These are phyloP conservation scores for Bidens hawaiensis DNA, from an alignment of 140 eudicot species.

Conservation along the genomic window DNA sequence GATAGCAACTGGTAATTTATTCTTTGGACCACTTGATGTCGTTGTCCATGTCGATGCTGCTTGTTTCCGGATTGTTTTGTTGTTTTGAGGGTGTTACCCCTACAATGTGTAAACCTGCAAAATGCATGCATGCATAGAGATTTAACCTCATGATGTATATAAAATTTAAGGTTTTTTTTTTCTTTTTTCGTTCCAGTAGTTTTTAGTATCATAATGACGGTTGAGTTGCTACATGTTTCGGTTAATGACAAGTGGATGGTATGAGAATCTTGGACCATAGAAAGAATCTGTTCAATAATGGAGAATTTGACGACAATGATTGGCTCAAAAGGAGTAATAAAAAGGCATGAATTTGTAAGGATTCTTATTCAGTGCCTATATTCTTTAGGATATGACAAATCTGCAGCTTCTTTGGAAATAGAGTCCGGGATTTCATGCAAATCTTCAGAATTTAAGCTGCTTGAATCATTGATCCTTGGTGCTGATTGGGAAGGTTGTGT, in stretches of 20 bases:
- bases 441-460: constrained; percentile 50
- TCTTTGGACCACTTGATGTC: too few species aligned
- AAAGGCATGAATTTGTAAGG: constrained; percentile 70
- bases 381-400: constrained; percentile 61
- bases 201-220: constrained; percentile 10
- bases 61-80: too few species aligned
- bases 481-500: constrained; percentile 77
- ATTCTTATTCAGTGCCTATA: constrained; percentile 69
- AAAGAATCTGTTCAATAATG: constrained; percentile 30
- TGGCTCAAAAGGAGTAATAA: constrained; percentile 64
- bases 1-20: too few species aligned
- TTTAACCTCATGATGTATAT: background rate
- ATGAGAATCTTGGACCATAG: constrained; percentile 28
- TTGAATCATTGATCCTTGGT: constrained; percentile 50
- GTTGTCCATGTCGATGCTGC: too few species aligned
- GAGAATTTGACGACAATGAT: constrained; percentile 39
- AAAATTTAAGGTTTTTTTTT: background rate
- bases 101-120: background rate
- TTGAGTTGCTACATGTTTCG: constrained; percentile 16
- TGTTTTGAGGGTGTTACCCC: too few species aligned
- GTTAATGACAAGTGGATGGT: constrained; percentile 15
- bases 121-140: constrained; percentile 1
- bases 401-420: constrained; percentile 77
- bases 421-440: constrained; percentile 66
- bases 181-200: constrained; percentile 5